These are phyloP conservation scores for Pichia heedii DNA, from an alignment of 805 yeast species.

Conservation along the genomic window DNA sequence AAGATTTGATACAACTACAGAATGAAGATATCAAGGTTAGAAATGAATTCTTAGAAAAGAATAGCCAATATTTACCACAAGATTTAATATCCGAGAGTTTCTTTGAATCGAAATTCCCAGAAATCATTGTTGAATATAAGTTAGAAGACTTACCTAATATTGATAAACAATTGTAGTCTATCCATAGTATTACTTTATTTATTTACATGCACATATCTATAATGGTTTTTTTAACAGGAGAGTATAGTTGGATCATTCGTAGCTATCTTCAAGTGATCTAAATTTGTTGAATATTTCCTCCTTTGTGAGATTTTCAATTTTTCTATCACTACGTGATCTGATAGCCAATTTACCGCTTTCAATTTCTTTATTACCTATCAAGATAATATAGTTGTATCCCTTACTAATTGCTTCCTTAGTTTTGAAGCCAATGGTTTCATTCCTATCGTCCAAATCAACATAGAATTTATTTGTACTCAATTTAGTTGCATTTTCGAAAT, in stretches of 20 bases:
- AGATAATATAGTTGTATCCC: constrained; percentile 71
- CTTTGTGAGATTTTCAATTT: constrained; percentile 33
- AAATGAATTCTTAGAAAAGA: constrained; percentile 32
- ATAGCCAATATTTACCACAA: constrained; percentile 50
- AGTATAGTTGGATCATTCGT: constrained; percentile 22
- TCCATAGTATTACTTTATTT: neutral
- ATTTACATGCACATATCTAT: constrained; percentile 6
- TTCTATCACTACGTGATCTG: constrained; percentile 46
- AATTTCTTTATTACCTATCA: constrained; percentile 82
- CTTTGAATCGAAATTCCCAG: constrained; percentile 18
- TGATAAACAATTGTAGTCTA: constrained; percentile 3
- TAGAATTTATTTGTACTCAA: constrained; percentile 52
- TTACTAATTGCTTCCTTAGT: constrained; percentile 68
- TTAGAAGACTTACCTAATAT: constrained; percentile 18
- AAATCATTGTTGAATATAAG: constrained; percentile 15
- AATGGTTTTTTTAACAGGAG: neutral
- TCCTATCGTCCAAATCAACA: constrained; percentile 68
- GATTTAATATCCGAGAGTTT: constrained; percentile 21
- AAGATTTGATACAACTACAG: constrained; percentile 30
- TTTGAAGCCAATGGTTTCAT: constrained; percentile 71
- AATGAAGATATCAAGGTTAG: constrained; percentile 37
- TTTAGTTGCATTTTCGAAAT: constrained; percentile 37
- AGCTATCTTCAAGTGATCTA: constrained; percentile 41
- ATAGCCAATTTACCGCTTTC: constrained; percentile 51
- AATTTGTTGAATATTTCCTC: constrained; percentile 49